Evolutionary conservation across 148 eudicot species (phyloP).

Genomic region (Fagopyrum esculentum): DNA sequence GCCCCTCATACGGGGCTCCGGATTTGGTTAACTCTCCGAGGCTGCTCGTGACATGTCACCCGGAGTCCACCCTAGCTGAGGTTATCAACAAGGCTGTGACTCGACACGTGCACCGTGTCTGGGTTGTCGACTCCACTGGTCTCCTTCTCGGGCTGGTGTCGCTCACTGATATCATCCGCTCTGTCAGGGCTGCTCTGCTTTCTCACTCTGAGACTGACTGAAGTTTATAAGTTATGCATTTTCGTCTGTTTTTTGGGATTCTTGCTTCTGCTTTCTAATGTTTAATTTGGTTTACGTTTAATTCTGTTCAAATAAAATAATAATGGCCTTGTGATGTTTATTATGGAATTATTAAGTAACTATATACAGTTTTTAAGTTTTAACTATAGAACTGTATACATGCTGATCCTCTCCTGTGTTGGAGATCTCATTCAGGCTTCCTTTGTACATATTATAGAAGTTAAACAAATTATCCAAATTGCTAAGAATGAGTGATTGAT

Average conservation of each 20-base stretch:
- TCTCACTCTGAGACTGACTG: background rate
- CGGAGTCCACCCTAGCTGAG: slow-evolving; percentile 41
- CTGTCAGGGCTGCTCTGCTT: slow-evolving; percentile 39
- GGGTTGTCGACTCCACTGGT: slow-evolving; percentile 55
- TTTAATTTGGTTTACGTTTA: no score
- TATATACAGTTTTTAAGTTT: no score
- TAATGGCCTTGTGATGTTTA: no score
- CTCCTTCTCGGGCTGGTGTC: slow-evolving; percentile 62
- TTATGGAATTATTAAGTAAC: no score
- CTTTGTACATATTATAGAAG: no score
- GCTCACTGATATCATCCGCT: slow-evolving; percentile 69
- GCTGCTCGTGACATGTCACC: slow-evolving; percentile 43
- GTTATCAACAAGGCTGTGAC: slow-evolving; percentile 49
- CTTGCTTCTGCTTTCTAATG: background rate
- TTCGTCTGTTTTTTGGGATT: background rate
- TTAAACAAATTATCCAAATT: background rate
- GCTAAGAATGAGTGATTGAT: background rate
- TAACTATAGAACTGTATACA: no score
- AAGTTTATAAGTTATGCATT: background rate
- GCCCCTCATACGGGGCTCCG: slow-evolving; percentile 28
- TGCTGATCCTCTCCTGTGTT: no score
- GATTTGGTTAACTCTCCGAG: slow-evolving; percentile 44
- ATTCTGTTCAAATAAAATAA: no score
- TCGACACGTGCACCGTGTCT: slow-evolving; percentile 73
- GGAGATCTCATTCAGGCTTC: no score